Conservation (phyloP, 2,329 filamentous ascomycete species). For the Reticulascus tulasneorum region DNA sequence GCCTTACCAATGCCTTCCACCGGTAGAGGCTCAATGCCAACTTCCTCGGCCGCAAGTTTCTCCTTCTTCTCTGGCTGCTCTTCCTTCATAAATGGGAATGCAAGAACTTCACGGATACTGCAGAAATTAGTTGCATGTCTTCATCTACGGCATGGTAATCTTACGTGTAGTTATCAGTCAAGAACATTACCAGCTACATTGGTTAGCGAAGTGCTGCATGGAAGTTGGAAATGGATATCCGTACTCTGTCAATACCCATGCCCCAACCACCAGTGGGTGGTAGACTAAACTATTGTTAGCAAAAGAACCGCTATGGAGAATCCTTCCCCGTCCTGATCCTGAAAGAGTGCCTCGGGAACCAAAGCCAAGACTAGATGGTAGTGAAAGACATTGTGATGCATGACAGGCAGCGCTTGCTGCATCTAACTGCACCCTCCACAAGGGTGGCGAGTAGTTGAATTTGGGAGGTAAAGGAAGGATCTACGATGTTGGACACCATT, state of each 20-base stretch:
- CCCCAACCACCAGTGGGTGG: constrained; percentile 96
- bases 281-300: constrained; percentile 40
- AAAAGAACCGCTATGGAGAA: too few relatives aligned
- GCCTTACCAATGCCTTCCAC: constrained; percentile 51
- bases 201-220: too few relatives aligned
- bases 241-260: constrained; percentile 89
- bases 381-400: too few relatives aligned
- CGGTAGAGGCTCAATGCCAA: constrained; percentile 52
- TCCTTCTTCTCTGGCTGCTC: constrained; percentile 49
- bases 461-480: background rate
- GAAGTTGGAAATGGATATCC: too few relatives aligned
- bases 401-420: too few relatives aligned
- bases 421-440: too few relatives aligned
- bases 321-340: too few relatives aligned
- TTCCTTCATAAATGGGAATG: constrained; percentile 98
- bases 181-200: constrained; percentile 96
- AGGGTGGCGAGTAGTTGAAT: too few relatives aligned
- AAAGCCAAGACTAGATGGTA: too few relatives aligned
- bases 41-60: constrained; percentile 61
- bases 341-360: too few relatives aligned
- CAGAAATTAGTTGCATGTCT: constrained; percentile 30
- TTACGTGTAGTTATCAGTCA: constrained; percentile 71
- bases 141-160: background rate
- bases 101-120: constrained; percentile 90
- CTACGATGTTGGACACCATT: background rate